A percentile compares a stretch with the other conserved stretches of the same genome.
phyloP scores from a whole-genome alignment of 1,284 basidiomycete species.

The Cryptococcus sp. region DNA sequence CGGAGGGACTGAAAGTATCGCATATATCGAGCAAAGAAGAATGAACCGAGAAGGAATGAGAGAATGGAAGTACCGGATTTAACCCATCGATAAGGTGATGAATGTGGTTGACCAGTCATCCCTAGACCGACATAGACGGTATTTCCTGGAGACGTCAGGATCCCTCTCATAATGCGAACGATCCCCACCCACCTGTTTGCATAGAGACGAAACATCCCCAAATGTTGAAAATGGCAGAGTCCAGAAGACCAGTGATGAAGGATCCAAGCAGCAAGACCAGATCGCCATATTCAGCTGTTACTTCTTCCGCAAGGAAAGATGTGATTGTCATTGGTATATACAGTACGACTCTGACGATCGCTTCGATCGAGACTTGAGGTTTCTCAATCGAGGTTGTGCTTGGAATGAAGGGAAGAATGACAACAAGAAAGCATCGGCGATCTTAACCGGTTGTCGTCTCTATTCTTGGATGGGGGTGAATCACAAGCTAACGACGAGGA shows the following conservation, averaged over 20 bases:
- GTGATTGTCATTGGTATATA: too few species aligned
- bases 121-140: constrained; percentile 17
- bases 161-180: neutral
- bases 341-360: too few species aligned
- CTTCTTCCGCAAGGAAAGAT: constrained; percentile 1
- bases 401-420: too few species aligned
- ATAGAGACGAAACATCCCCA: constrained; percentile 19
- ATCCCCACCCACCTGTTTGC: constrained; percentile 13
- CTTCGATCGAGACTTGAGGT: too few species aligned
- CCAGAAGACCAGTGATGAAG: constrained; percentile 15
- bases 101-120: constrained; percentile 9
- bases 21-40: constrained; percentile 10
- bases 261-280: constrained; percentile 11
- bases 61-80: constrained; percentile 17
- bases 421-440: too few species aligned
- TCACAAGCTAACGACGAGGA: too few species aligned
- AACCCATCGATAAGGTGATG: constrained; percentile 12
- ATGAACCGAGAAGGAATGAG: constrained; percentile 15
- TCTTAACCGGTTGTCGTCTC: too few species aligned
- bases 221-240: constrained; percentile 15
- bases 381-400: too few species aligned
- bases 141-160: constrained; percentile 3
- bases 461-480: too few species aligned
- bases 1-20: constrained; percentile 2
- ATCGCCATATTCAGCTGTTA: constrained; percentile 6